Base-by-base conservation (phyloP, 2,329 filamentous ascomycete species). In the Septoria petroselini region DNA sequence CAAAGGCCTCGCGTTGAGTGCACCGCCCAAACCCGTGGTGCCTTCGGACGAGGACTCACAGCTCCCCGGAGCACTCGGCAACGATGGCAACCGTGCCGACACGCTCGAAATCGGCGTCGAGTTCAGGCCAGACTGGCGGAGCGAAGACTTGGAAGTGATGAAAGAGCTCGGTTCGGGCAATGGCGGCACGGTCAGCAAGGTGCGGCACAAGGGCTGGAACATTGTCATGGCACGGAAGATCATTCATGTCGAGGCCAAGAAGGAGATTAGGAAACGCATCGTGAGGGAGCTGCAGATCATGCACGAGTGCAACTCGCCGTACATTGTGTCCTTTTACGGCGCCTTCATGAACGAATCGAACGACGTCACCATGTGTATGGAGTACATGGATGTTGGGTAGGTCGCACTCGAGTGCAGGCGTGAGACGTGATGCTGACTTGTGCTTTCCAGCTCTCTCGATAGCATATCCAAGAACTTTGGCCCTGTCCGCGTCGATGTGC, bases 291-390 rank as follows among this genome's bases (percentile, higher is more conserved):
- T 98, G 44, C 91, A 96, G 68, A 96, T 98, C 60, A 97, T 97
- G 84, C 91, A 96, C 68, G 89, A 94, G 65, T 98, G 93, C 72
- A 93, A 95, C 66, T 96, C 88, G 17, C 88, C 93, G 54, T 91
- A 94, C 70, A 97, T 98, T 65, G 93, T 98, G 53, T 95, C 86
- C 47, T 98, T 96, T 71, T 97, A 97, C 66, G 93, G 93, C 53
- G 93, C 93, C 30, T 98, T 97, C 67, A 81, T 97, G 65, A 97
- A 95, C 68, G 88, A 94, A 66, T 90, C 90, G 55, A 91, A 94
- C 67, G 93, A 98, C 73, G 94, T 98, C 52, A 94, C 97, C 62
- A 91, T 98, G 85, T 98, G 93, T 71, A 98, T 98, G 93, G 93
- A 98, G 70, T 97, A 98, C 69, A 95, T 95, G 89, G 93, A 98